A percentile compares a stretch with the other conserved stretches of the same genome.
phyloP scores from a whole-genome alignment of 345 rosid genomes.

The Alliaria petiolata region DNA sequence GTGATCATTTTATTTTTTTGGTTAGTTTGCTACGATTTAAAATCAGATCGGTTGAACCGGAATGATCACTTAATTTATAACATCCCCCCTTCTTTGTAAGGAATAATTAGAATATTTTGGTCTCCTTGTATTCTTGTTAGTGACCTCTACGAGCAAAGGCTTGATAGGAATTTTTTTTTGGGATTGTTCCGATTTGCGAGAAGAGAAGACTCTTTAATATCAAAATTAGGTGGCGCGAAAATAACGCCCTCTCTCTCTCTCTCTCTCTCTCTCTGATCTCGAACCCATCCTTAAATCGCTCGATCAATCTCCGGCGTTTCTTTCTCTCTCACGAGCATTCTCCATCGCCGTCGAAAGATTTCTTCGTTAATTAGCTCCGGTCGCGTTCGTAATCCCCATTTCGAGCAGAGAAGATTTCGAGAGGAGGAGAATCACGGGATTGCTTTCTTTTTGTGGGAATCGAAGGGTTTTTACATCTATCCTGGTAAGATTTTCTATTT shows the following conservation, averaged over 20 bases:
- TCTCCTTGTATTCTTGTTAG: not conserved
- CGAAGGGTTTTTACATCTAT: not conserved
- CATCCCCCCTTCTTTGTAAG: too few relatives aligned
- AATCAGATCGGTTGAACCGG: not conserved
- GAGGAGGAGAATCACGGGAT: conserved; percentile 4
- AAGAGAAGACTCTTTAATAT: conserved; percentile 20
- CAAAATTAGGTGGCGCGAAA: conserved; percentile 78
- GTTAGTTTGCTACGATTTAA: not conserved
- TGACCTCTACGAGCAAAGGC: conserved; percentile 8
- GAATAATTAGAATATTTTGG: not conserved
- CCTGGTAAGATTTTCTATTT: not conserved
- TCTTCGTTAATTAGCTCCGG: not conserved
- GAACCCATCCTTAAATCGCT: not conserved
- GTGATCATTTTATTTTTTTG: too few relatives aligned
- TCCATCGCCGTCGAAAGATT: conserved; percentile 9
- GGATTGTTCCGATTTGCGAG: not conserved
- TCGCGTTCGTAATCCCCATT: not conserved
- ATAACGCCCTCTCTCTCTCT: conserved; percentile 38
- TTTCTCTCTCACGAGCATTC: not conserved
- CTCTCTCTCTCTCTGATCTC: conserved; percentile 31
- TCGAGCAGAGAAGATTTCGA: not conserved
- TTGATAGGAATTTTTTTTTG: too few relatives aligned
- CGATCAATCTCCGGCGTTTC: conserved; percentile 23
- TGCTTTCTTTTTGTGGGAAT: not conserved
- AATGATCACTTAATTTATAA: not conserved